Evolutionary conservation across 2,329 filamentous ascomycete genomes (phyloP), one percentile per base, ranked within the genome.

Genomic region (Fonsecaea erecta): DNA sequence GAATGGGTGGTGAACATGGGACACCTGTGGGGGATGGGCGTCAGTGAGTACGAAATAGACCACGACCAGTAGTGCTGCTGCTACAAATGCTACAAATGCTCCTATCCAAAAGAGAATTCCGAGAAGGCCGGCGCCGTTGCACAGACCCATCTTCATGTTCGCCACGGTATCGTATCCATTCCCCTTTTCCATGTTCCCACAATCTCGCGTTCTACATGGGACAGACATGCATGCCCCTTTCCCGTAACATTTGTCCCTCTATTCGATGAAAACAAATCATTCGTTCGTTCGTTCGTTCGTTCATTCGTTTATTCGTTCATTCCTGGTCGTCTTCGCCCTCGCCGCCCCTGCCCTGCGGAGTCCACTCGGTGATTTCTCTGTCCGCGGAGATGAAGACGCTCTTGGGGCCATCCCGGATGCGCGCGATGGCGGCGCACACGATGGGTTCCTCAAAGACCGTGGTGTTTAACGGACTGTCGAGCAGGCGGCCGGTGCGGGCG

Each of bases 1-100:
- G 79, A 81, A 54, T 81, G 79, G 79, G 77, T 82, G 52, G 79
- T 77, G 4, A 77, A 78, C 43, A 69, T 81, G 72, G 79, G 78
- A 2, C 79, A 78, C 69, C 30, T 62, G 18, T 70, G 67, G 63
- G 77, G 75, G 0, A 77, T 82, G 66, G 78, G 79, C 7, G 76
- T 82, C 56, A 78, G 80, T 65, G 78, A 81, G 68, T 79, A 79
- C 18, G 80, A 82, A 65, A 79, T 74, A 58, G 70, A 71, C 32
- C 62, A 59, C 21, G 67, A 69, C 28, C 18, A 26, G 26, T 68
- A 59, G 26, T 53, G 26, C 26, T 26, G 16, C 24, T 3, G n/a
- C n/a, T n/a, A n/a, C n/a, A n/a, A 8, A 52, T 16, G 18, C 18
- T 14, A 40, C n/a, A 18, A 18, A 3, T 46, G 9, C 40, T 9